A percentile compares a stretch with the other conserved stretches of the same genome.
phyloP scores from a whole-genome alignment of 305 asterid genomes.

The Fraxinus baroniana region DNA sequence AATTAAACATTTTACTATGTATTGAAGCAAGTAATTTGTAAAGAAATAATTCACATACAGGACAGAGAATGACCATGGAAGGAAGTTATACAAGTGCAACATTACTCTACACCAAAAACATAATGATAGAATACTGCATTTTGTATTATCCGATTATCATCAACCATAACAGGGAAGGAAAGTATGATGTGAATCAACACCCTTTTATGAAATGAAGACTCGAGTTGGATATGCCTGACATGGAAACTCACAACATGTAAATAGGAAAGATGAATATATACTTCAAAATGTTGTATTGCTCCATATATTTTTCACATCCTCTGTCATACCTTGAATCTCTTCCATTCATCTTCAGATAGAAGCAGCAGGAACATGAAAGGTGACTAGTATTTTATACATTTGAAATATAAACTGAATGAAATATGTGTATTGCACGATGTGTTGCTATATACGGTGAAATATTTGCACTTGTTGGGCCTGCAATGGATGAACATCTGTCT shows the following conservation, averaged over 20 bases:
- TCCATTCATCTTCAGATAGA: neutral
- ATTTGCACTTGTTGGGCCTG: neutral
- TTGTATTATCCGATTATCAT: neutral
- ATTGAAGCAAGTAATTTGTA: neutral
- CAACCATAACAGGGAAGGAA: neutral
- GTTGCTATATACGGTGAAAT: neutral
- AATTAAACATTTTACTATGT: neutral
- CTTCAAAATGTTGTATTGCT: neutral
- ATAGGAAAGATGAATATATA: neutral
- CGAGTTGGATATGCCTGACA: neutral
- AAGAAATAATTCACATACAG: neutral
- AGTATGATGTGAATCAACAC: neutral
- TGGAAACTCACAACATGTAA: neutral
- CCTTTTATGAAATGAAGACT: neutral
- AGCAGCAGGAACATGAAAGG: neutral
- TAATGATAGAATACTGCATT: neutral
- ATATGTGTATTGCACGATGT: neutral
- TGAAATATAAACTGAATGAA: neutral
- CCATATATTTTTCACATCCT: neutral
- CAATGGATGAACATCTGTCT: neutral
- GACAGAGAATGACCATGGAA: neutral
- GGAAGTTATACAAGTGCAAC: neutral
- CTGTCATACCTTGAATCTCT: neutral
- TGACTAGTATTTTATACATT: neutral
- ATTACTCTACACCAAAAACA: neutral